Evolutionary conservation across 2,329 filamentous ascomycete species (phyloP).

Genomic region (Fusarium sp.): DNA sequence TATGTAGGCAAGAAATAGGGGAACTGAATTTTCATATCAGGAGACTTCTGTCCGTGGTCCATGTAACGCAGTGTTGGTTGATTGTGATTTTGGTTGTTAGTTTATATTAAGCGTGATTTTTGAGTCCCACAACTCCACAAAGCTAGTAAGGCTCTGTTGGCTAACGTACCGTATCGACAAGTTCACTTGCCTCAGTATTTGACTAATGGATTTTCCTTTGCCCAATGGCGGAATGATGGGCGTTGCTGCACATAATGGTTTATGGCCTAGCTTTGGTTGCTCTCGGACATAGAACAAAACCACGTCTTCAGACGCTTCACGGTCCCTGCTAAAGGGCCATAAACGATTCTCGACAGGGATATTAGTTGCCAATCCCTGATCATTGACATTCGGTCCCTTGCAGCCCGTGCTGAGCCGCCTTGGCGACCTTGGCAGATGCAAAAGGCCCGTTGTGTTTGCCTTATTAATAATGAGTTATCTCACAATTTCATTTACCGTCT

Average conservation of each 20-base stretch:
- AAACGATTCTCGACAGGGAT: not conserved
- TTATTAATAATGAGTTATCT: not conserved
- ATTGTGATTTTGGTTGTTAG: not conserved
- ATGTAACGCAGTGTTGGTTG: not conserved
- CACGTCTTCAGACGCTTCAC: too few species aligned
- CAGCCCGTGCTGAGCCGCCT: not conserved
- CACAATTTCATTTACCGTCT: not conserved
- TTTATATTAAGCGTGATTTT: not conserved
- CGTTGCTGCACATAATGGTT: too few species aligned
- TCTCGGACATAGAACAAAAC: fast-evolving
- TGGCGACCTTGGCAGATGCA: not conserved
- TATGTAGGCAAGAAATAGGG: not conserved
- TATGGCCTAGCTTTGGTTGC: not conserved
- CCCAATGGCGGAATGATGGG: not conserved
- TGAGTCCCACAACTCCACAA: not conserved
- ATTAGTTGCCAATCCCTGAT: not conserved
- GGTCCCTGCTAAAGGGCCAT: too few species aligned
- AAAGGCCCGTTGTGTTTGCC: not conserved
- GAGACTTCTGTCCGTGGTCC: not conserved
- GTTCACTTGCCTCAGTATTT: not conserved
- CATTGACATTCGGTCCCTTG: not conserved
- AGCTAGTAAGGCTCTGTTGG: not conserved
- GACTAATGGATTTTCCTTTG: not conserved
- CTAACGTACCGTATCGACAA: not conserved
- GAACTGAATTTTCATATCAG: not conserved